Evolutionary conservation across 257 asterid genomes (phyloP).

Genomic region (Misopates orontium): DNA sequence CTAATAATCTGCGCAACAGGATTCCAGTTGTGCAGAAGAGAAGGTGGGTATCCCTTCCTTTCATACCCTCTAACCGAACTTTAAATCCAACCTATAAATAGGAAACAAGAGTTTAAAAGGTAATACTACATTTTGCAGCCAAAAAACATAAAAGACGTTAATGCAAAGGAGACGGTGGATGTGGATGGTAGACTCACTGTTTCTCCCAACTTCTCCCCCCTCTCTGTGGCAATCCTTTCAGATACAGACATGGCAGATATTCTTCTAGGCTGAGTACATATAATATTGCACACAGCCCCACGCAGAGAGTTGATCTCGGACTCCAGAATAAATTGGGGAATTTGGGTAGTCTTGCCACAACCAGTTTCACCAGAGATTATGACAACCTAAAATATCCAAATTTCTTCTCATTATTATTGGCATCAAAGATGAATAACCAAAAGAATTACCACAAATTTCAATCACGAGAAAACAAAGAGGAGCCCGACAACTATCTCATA

Average conservation of each 20-base stretch:
- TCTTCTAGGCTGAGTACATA: slow-evolving; percentile 92
- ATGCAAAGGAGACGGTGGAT: slow-evolving; percentile 11
- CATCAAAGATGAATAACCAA: slow-evolving; percentile 7
- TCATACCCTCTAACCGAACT: slow-evolving; percentile 92
- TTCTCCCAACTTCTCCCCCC: slow-evolving; percentile 95
- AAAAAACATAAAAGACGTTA: background rate
- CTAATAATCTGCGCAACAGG: slow-evolving; percentile 77
- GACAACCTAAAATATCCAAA: slow-evolving; percentile 60
- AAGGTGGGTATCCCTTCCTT: slow-evolving; percentile 93
- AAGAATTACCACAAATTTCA: background rate
- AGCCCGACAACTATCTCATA: background rate
- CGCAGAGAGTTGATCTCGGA: slow-evolving; percentile 63
- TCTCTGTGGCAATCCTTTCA: slow-evolving; percentile 89
- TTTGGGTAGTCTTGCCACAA: slow-evolving; percentile 98
- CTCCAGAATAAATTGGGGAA: slow-evolving; percentile 91
- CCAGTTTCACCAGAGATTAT: slow-evolving; percentile 99
- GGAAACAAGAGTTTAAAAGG: slow-evolving; percentile 21
- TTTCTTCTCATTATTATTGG: slow-evolving; percentile 22
- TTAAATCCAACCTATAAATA: slow-evolving; percentile 83
- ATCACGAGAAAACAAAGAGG: background rate
- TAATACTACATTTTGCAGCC: slow-evolving; percentile 4
- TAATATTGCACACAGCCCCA: slow-evolving; percentile 78
- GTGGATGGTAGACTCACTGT: slow-evolving; percentile 54
- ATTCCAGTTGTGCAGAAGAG: slow-evolving; percentile 98
- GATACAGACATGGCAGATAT: slow-evolving; percentile 96